Conservation (phyloP, 2,329 filamentous ascomycete genomes). For the Seiridium unicorne region DNA sequence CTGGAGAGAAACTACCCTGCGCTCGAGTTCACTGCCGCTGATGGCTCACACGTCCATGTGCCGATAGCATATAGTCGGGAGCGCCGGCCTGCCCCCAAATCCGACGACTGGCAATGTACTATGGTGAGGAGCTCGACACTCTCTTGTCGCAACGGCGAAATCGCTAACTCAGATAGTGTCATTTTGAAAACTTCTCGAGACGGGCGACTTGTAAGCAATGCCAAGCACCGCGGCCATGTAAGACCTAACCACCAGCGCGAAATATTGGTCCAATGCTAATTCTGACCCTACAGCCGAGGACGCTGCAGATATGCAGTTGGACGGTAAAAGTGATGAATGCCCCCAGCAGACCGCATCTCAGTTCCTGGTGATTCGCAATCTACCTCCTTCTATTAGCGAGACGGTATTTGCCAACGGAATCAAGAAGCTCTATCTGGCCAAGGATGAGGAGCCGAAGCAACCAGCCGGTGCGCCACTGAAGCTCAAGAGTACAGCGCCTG, state of each 20-base stretch:
- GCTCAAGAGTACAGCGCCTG: constrained; percentile 58
- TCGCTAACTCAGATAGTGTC: constrained; percentile 19
- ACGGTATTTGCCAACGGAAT: constrained; percentile 71
- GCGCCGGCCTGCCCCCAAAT: constrained; percentile 29
- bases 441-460: constrained; percentile 50
- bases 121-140: constrained; percentile 24
- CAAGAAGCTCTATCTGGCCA: constrained; percentile 65
- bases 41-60: constrained; percentile 29
- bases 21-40: constrained; percentile 30
- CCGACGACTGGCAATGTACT: constrained; percentile 38
- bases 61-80: constrained; percentile 34
- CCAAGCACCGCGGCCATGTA: constrained; percentile 31
- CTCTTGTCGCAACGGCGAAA: not conserved
- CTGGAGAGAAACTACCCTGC: constrained; percentile 34
- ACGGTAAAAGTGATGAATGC: constrained; percentile 46
- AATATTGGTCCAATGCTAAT: not conserved
- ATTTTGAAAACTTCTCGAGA: constrained; percentile 33
- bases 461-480: constrained; percentile 46
- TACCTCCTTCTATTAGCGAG: constrained; percentile 70
- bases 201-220: constrained; percentile 32
- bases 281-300: constrained; percentile 20
- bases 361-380: constrained; percentile 71
- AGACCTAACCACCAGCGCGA: constrained; percentile 6
- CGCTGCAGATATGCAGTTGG: constrained; percentile 37
- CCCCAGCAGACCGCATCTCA: constrained; percentile 62